These are phyloP conservation scores for Beverwykella pulmonaria DNA, from an alignment of 495 filamentous ascomycete genomes.

Conservation along the genomic window DNA sequence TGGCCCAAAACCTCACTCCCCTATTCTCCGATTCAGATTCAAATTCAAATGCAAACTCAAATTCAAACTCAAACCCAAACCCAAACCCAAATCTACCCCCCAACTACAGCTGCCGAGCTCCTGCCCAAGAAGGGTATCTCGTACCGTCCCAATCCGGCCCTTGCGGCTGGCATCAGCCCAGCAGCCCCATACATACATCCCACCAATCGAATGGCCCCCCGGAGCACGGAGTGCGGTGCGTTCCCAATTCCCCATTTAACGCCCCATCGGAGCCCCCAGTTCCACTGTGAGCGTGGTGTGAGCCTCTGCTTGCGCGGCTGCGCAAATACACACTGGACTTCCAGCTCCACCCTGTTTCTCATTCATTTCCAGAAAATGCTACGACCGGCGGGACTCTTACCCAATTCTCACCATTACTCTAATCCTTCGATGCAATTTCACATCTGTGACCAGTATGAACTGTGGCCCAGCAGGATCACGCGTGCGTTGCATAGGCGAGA, in stretches of 20 bases:
- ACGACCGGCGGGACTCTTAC: not conserved
- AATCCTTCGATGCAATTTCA: not conserved
- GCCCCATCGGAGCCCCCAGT: not conserved
- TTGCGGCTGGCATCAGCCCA: not conserved
- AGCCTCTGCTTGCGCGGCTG: not conserved
- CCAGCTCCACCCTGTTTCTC: not conserved
- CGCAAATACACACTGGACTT: not conserved
- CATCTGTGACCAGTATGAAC: no score
- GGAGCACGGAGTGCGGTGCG: not conserved
- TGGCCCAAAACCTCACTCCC: no score
- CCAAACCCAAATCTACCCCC: no score
- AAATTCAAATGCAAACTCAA: no score
- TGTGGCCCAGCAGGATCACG: no score
- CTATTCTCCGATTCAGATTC: no score
- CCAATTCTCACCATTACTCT: not conserved
- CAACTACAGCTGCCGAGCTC: no score
- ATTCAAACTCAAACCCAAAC: no score
- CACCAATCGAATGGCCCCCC: not conserved
- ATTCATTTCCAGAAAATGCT: not conserved
- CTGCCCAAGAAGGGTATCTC: not conserved
- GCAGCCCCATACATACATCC: not conserved
- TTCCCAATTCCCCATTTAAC: not conserved
- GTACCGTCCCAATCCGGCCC: not conserved
- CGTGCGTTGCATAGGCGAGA: no score
- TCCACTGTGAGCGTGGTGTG: not conserved